Evolutionary conservation across 192 early-diverging fungal species (phyloP), one percentile per base, ranked within the genome.

Genomic region (Coemansia reversa): DNA sequence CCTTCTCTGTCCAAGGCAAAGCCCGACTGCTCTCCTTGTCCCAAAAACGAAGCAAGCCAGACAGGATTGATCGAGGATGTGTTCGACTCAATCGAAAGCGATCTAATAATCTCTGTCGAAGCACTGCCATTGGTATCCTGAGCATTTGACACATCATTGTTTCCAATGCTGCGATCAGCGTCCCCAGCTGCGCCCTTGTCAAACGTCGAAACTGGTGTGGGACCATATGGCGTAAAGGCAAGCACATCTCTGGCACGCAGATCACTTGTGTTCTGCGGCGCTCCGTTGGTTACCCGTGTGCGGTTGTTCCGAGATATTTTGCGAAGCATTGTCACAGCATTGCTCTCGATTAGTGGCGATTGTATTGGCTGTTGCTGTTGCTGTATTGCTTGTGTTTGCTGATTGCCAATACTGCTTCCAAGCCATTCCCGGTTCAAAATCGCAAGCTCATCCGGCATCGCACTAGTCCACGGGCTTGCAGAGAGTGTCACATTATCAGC

Each of bases 281-380:
- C 32, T 39, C 55, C 28, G 30, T 18, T 39, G 42, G 22, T 27
- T 20, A 55, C 59, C 16, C 73, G 67, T 28, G 58, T 60, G 11
- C 68, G 63, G 33, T 79, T 79, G 61, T 59, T 65, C 22, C 65
- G 66, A n/a, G 72, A 67, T 18, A 79, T 63, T 52, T 71, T 79
- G 65, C 77, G 77, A 54, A 79, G 68, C 67, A 74, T 65, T 5
- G 77, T 30, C 53, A 79, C 77, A 4, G 42, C 57, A 51, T 79
- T 79, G 54, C 60, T 67, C 53, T 74, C 77, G 14, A 71, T 69
- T 52, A 62, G 59, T 23, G 68, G 71, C 16, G 77, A 68, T 58
- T 67, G 72, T 52, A 68, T 7, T 1, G 58, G 57, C 60, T 48
- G 67, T 19, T 52, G 66, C 35, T 49, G 58, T 20, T 53, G 60